Percentiles rank a stretch among this genome's conserved stretches.
These are phyloP conservation scores for Pseudisothecium myosuroides DNA, from an alignment of 225 moss, liverwort and hornwort genomes.

Conservation along the genomic window DNA sequence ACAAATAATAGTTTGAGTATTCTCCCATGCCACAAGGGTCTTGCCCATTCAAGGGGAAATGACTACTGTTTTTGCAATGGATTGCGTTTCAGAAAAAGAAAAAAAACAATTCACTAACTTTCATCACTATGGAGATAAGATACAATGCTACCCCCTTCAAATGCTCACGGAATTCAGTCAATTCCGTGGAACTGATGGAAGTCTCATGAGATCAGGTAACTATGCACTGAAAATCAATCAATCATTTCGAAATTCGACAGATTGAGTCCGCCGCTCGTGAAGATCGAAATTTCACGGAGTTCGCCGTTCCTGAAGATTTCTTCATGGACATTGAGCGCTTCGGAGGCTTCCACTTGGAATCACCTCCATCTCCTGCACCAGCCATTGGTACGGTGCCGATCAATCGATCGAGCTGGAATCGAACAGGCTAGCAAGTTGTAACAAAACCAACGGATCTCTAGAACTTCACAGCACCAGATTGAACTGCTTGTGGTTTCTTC, in stretches of 20 bases:
- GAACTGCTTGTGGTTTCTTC: not conserved
- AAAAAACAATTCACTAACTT: too few species aligned
- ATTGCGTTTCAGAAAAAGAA: not conserved
- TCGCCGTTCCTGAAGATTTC: not conserved
- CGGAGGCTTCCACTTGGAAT: constrained; percentile 29
- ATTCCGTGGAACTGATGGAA: too few species aligned
- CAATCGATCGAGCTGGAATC: not conserved
- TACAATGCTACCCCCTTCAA: not conserved
- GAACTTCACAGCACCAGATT: not conserved
- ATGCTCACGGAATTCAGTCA: not conserved
- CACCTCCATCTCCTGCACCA: constrained; percentile 18
- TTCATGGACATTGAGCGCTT: not conserved
- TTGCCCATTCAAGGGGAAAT: not conserved
- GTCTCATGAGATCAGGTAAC: not conserved
- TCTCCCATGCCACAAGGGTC: not conserved
- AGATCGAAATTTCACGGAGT: not conserved
- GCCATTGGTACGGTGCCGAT: not conserved
- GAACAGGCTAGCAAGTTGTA: not conserved
- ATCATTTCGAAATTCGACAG: not conserved
- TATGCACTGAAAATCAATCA: not conserved
- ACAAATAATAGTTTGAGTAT: not conserved
- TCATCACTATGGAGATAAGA: too few species aligned
- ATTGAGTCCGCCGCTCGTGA: not conserved
- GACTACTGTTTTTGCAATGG: not conserved
- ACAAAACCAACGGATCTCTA: not conserved